Evolutionary conservation across 78 protist genomes (phyloP).

Genomic region (Planoprotostelium fungivorum): DNA sequence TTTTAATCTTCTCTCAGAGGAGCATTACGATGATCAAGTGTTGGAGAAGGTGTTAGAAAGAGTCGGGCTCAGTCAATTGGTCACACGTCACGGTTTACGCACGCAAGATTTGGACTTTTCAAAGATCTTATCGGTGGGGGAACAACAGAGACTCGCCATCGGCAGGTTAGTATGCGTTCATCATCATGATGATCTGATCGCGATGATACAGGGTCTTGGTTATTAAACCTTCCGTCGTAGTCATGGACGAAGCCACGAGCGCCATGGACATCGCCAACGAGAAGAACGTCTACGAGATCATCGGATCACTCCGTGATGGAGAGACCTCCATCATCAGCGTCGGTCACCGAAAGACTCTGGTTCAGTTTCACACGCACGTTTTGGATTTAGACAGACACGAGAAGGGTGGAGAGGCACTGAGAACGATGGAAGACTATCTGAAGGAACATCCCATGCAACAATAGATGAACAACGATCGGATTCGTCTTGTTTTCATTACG

Average conservation of each 20-base stretch:
- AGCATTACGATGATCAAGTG: too few species aligned
- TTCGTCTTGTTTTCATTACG: too few species aligned
- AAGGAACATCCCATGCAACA: neutral
- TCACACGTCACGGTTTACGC: neutral
- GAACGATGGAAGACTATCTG: neutral
- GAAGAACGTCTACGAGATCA: neutral
- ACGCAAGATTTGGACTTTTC: neutral
- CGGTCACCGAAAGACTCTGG: neutral
- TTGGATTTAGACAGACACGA: neutral
- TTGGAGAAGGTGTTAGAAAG: neutral
- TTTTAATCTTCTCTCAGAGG: neutral
- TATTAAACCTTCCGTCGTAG: neutral
- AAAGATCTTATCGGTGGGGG: neutral
- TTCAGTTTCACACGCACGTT: neutral
- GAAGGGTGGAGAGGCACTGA: neutral
- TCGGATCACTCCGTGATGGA: neutral
- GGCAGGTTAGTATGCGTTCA: neutral
- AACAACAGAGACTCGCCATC: neutral
- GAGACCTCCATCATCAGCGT: neutral
- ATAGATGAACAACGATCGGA: too few species aligned
- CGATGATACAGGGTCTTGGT: neutral
- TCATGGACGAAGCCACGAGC: neutral
- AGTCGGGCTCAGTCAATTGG: neutral
- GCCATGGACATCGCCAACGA: neutral
- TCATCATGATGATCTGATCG: neutral